Evolutionary conservation across 2,329 filamentous ascomycete species (phyloP).

Genomic region (Helicocarpus griseus): DNA sequence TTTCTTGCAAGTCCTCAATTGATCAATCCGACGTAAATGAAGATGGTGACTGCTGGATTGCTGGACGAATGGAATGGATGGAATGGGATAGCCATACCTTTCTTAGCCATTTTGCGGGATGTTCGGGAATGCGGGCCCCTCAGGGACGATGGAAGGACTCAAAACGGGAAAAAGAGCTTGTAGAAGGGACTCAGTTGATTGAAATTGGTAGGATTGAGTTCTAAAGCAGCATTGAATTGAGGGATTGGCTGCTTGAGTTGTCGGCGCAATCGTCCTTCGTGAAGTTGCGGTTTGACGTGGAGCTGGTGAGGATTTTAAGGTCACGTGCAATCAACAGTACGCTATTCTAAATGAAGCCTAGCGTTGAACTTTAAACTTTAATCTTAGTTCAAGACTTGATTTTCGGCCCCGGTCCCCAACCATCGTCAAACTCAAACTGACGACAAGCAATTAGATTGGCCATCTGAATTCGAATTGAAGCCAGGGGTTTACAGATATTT

Average conservation of each 20-base stretch:
- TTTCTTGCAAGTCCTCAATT: constrained; percentile 2
- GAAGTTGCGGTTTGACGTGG: background rate
- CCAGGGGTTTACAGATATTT: background rate
- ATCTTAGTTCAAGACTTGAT: background rate
- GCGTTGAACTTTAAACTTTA: background rate
- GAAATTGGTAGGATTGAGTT: background rate
- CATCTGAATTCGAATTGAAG: too few species aligned
- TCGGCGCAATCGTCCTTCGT: background rate
- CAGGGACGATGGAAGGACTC: background rate
- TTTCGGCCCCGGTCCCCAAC: too few species aligned
- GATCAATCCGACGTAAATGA: background rate
- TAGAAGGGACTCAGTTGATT: background rate
- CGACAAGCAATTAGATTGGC: too few species aligned
- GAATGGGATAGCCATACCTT: constrained; percentile 23
- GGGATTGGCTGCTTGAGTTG: background rate
- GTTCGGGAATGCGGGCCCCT: background rate
- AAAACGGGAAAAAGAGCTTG: background rate
- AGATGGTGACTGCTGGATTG: background rate
- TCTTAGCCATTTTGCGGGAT: constrained; percentile 32
- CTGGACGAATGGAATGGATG: constrained; percentile 4
- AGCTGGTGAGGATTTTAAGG: background rate
- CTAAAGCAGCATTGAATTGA: background rate
- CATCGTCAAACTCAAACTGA: background rate
- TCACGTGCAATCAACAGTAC: background rate
- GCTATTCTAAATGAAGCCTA: background rate